Percentiles rank a stretch among this genome's conserved stretches.
These are phyloP conservation scores for Leishmania martiniquensis DNA, from an alignment of 208 protist species.

Conservation along the genomic window DNA sequence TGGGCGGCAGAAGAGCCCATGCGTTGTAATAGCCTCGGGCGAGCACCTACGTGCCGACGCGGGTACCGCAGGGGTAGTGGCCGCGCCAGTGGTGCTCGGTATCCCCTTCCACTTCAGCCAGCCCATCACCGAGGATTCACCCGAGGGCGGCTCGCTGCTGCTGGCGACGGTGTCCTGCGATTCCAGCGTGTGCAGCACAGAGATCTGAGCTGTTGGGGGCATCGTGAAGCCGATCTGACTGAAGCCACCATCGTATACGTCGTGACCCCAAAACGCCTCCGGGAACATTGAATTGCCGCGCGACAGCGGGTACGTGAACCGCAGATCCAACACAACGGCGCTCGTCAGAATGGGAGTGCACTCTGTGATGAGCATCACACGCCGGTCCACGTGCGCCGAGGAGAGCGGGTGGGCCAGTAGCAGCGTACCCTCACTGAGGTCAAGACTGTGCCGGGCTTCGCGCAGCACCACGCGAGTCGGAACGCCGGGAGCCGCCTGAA, in stretches of 20 bases:
- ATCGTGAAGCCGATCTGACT: slow-evolving; percentile 88
- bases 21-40: slow-evolving; percentile 14
- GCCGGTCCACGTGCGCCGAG: slow-evolving; percentile 77
- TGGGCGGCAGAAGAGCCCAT: slow-evolving; percentile 63
- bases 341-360: slow-evolving; percentile 58
- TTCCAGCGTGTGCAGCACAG: slow-evolving; percentile 80
- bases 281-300: slow-evolving; percentile 88
- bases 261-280: slow-evolving; percentile 91
- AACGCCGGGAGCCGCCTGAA: slow-evolving; percentile 40
- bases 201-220: slow-evolving; percentile 83
- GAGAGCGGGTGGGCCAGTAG: slow-evolving; percentile 85
- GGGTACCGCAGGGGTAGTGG: background rate
- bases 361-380: slow-evolving; percentile 85
- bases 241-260: slow-evolving; percentile 84
- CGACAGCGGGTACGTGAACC: slow-evolving; percentile 79
- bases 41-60: background rate
- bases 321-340: slow-evolving; percentile 80
- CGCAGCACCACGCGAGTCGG: slow-evolving; percentile 59
- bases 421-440: slow-evolving; percentile 68
- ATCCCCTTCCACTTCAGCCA: slow-evolving; percentile 65
- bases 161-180: slow-evolving; percentile 13
- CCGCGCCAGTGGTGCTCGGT: background rate
- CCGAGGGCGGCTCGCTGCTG: background rate
- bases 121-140: slow-evolving; percentile 33
- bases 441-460: slow-evolving; percentile 32